Conservation (phyloP, 805 yeast species). For the Metschnikowia kofuensis region DNA sequence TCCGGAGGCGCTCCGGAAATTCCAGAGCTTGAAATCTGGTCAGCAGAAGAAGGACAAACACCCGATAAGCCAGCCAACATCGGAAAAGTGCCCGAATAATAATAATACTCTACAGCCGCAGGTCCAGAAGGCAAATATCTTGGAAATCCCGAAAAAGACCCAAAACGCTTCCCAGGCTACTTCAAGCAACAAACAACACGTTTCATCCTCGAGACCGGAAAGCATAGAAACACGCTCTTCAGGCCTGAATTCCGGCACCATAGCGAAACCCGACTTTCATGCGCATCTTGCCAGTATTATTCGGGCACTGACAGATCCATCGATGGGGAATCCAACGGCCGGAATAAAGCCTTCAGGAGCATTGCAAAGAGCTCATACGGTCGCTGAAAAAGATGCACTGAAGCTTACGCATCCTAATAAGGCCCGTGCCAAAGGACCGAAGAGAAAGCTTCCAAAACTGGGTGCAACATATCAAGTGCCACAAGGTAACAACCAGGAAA, state of each 20-base stretch:
- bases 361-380: constrained; percentile 9
- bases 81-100: too few species aligned
- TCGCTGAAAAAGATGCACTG: constrained; percentile 2
- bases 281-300: constrained; percentile 25
- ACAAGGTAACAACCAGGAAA: not conserved
- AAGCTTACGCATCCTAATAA: constrained; percentile 46
- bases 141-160: too few species aligned
- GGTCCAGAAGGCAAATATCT: too few species aligned
- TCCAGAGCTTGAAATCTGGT: constrained; percentile 11
- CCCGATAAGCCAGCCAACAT: too few species aligned
- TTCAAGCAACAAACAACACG: too few species aligned
- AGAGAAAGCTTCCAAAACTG: constrained; percentile 43
- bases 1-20: constrained; percentile 26
- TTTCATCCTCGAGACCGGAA: too few species aligned
- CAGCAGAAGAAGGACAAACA: not conserved
- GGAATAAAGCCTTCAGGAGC: not conserved
- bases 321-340: constrained; percentile 2
- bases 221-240: not conserved
- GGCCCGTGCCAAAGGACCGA: constrained; percentile 50
- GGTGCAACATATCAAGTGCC: not conserved
- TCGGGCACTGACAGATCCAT: constrained; percentile 29
- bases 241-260: not conserved
- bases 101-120: too few species aligned
- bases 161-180: too few species aligned
- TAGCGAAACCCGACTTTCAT: constrained; percentile 4